Conservation (phyloP, 805 yeast species). For the Ogataea kodamae region DNA sequence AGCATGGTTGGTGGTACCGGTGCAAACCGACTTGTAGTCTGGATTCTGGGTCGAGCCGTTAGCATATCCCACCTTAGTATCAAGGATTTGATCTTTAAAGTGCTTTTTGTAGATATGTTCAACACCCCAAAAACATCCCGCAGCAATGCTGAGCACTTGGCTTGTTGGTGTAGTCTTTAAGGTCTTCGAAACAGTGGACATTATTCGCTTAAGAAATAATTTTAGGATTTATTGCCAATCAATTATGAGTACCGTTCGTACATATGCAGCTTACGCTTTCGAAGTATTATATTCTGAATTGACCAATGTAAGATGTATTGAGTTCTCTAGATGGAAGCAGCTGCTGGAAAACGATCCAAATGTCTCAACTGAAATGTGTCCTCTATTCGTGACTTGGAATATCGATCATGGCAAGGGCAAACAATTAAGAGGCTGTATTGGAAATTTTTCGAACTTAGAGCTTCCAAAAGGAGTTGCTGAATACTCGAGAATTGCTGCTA, state of each 20-base stretch:
- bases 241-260: conserved; percentile 20
- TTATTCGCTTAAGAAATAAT: conserved; percentile 1
- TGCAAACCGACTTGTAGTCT: conserved; percentile 68
- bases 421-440: conserved; percentile 85
- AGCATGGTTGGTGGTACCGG: conserved; percentile 72
- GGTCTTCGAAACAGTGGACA: conserved; percentile 23
- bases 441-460: conserved; percentile 65
- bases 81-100: conserved; percentile 62
- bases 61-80: conserved; percentile 84
- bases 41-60: conserved; percentile 63
- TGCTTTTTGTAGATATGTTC: conserved; percentile 78
- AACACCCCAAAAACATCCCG: conserved; percentile 85
- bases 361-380: conserved; percentile 34
- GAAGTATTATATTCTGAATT: conserved; percentile 35
- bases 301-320: conserved; percentile 14
- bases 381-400: conserved; percentile 90
- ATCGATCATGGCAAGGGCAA: conserved; percentile 29
- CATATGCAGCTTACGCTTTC: conserved; percentile 40
- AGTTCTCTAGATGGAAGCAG: conserved; percentile 13
- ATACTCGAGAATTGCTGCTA: conserved; percentile 67
- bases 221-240: neutral
- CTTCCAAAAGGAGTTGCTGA: conserved; percentile 55
- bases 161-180: conserved; percentile 36
- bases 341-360: conserved; percentile 11
- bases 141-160: conserved; percentile 54